phyloP scores from a whole-genome alignment of 345 rosid genomes.

The Lepidium sativum region DNA sequence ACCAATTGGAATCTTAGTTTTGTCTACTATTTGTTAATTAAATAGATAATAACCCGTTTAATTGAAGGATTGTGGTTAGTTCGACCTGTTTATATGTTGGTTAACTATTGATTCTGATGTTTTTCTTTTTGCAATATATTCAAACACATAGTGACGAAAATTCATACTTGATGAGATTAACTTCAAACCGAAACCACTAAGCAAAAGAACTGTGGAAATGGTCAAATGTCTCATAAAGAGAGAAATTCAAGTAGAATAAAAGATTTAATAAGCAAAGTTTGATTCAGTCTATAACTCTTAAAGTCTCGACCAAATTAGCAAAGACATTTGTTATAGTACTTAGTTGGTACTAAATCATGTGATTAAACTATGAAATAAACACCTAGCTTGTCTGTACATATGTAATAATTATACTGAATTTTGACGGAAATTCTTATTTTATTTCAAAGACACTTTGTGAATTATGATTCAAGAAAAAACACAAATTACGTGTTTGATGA shows the following conservation, averaged over 20 bases:
- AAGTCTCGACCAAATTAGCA: no score
- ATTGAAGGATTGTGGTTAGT: not conserved
- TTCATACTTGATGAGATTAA: not conserved
- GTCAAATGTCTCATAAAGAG: slow-evolving; percentile 18
- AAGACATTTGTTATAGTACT: no score
- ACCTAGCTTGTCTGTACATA: not conserved
- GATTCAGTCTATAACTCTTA: no score
- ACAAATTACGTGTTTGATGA: no score
- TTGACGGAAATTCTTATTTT: not conserved
- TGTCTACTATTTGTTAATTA: not conserved
- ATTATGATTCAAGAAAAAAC: no score
- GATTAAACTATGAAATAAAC: not conserved
- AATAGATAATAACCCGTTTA: not conserved
- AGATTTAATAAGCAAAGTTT: not conserved
- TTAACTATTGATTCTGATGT: not conserved
- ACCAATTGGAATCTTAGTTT: no score
- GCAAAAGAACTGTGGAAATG: slow-evolving; percentile 9
- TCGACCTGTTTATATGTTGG: not conserved
- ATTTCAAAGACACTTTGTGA: not conserved
- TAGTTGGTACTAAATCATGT: not conserved
- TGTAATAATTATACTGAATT: not conserved
- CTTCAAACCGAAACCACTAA: slow-evolving; percentile 3
- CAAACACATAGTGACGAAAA: not conserved
- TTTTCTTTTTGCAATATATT: not conserved
- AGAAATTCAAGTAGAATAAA: not conserved